Base-by-base conservation (phyloP, 2,329 filamentous ascomycete genomes). In the Exophiala aquamarina region DNA sequence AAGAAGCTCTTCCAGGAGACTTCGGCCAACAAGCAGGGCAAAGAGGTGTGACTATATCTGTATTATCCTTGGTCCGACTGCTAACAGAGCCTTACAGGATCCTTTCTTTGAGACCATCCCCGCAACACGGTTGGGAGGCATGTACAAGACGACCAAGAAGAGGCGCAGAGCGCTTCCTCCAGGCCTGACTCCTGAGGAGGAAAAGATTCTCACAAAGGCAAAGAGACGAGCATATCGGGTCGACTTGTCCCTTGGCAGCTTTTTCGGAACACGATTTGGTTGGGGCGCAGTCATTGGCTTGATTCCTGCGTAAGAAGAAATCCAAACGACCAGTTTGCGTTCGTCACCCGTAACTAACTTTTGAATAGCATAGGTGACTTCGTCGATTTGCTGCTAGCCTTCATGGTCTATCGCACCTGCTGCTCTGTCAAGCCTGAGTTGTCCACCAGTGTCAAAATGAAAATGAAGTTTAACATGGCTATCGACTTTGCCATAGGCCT, bases 281-380 rank as follows among this genome's bases (percentile, higher is more conserved):
- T 96, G 90, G 89, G 82, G 87, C 41, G 87, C 85, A 59, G 79
- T 95, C 48, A 88, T 97, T 60, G 93, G 85, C 11, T 64, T 97
- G 6, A 68, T 97, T 44, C 93, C 93, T 59, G 81, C 81, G 80
- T 89, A 77, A 76, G 87, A 11, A 17, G n/a, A n/a, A n/a, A n/a
- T 39, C n/a, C 6, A 11, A 29, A 21, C 34, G 8, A 7, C 10
- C 28, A n/a, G n/a, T 31, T 31, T 31, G 28, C n/a, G n/a, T 31
- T 31, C n/a, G 28, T 31, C n/a, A 11, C 21, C 11, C 40, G 21
- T 36, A 29, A 47, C 54, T 57, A 31, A 57, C 47, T 18, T 21
- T 33, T 4, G n/a, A 23, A 8, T 45, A 88, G 86, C 4, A 71
- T 87, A 53, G 91, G 91, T 38, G 91, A 95, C 65, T 77, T 77